A percentile compares a stretch with the other conserved stretches of the same genome.
Conservation (phyloP, 495 filamentous ascomycete genomes). For the Penicillium daleae region DNA sequence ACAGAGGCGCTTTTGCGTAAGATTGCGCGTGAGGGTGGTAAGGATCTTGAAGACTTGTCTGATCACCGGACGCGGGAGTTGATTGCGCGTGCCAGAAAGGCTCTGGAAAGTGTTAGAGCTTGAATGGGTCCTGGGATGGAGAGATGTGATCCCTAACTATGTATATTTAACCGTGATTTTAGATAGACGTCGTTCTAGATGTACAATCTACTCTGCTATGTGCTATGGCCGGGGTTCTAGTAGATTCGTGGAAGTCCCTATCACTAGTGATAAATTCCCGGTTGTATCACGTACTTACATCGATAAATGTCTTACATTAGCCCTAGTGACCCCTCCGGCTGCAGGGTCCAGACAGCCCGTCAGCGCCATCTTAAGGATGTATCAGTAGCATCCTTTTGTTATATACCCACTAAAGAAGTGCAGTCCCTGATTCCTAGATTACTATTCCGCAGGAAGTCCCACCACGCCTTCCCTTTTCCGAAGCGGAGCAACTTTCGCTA, state of each 20-base stretch:
- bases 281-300: too few species aligned
- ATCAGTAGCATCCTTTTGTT: too few species aligned
- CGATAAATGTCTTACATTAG: too few species aligned
- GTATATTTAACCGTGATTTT: conserved; percentile 28
- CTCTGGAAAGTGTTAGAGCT: conserved; percentile 51
- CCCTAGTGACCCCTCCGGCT: too few species aligned
- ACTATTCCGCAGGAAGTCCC: too few species aligned
- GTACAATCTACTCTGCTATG: conserved; percentile 32
- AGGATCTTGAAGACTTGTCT: conserved; percentile 37
- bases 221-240: conserved; percentile 1
- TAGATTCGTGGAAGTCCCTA: too few species aligned
- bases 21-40: conserved; percentile 56
- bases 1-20: conserved; percentile 67
- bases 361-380: too few species aligned
- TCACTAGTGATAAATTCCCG: too few species aligned
- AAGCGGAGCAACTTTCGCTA: not conserved
- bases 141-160: not conserved
- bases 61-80: conserved; percentile 53
- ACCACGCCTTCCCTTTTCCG: not conserved
- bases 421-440: not conserved
- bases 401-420: not conserved
- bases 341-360: too few species aligned
- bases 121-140: conserved; percentile 10
- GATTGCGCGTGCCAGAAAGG: conserved; percentile 57
- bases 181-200: conserved; percentile 23